Evolutionary conservation across 2,329 filamentous ascomycete genomes (phyloP).

Genomic region (Dactylellina cionopaga): DNA sequence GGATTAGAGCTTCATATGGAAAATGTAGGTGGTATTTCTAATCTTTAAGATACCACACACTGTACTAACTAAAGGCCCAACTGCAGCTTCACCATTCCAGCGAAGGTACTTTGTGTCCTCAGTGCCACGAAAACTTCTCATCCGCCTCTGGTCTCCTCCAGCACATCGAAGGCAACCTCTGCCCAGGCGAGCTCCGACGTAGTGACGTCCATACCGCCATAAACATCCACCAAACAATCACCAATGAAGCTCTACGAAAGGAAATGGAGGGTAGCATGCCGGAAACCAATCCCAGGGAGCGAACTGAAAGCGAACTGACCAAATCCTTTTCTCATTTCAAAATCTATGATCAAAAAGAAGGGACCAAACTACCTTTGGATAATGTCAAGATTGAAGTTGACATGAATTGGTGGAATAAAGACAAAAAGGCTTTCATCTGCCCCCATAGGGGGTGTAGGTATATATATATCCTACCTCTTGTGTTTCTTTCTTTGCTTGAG

Average conservation of each 20-base stretch:
- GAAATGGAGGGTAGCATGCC: not conserved
- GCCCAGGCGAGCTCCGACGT: slow-evolving; percentile 42
- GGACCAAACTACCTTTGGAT: not conserved
- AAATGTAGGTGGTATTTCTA: slow-evolving; percentile 38
- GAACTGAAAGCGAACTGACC: not conserved
- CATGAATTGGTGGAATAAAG: slow-evolving; percentile 11
- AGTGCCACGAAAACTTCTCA: slow-evolving; percentile 48
- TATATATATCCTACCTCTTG: not conserved
- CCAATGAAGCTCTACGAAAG: slow-evolving; percentile 7
- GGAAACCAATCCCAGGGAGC: not conserved
- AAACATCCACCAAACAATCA: slow-evolving; percentile 1
- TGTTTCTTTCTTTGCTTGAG: not conserved
- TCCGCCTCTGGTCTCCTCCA: slow-evolving; percentile 54
- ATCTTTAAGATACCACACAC: not conserved
- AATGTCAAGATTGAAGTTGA: slow-evolving; percentile 1
- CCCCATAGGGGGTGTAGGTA: slow-evolving; percentile 21
- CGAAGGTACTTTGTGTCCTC: slow-evolving; percentile 45
- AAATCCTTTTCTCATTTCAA: slow-evolving; percentile 34
- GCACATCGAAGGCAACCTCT: slow-evolving; percentile 55
- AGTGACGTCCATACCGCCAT: slow-evolving; percentile 12
- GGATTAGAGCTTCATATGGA: slow-evolving; percentile 52
- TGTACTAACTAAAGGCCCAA: not conserved
- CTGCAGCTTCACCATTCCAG: slow-evolving; percentile 47
- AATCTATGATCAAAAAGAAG: slow-evolving; percentile 27
- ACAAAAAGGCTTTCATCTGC: slow-evolving; percentile 4